Percentiles rank a stretch among this genome's conserved stretches.
phyloP scores from a whole-genome alignment of 257 asterid species.

The Leonotis leonurus region DNA sequence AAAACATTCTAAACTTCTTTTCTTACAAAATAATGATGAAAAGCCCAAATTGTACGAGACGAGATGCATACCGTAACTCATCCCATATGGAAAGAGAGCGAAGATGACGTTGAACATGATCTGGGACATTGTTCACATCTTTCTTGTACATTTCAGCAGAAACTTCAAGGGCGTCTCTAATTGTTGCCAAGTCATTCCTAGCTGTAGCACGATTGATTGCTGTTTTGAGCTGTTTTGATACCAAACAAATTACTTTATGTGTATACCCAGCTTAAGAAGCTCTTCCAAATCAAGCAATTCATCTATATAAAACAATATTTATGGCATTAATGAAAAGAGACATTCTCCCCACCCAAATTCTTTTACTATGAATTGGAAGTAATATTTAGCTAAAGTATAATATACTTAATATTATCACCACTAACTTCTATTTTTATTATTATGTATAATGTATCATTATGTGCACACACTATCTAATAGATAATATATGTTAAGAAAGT shows the following conservation, averaged over 20 bases:
- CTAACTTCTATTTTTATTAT: too few relatives aligned
- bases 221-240: constrained; percentile 67
- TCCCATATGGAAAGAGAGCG: constrained; percentile 93
- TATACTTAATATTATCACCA: too few relatives aligned
- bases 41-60: not conserved
- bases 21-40: not conserved
- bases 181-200: constrained; percentile 91
- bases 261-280: not conserved
- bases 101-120: constrained; percentile 85
- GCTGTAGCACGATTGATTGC: constrained; percentile 80
- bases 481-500: too few relatives aligned
- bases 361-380: too few relatives aligned
- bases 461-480: too few relatives aligned
- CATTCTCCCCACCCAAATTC: too few relatives aligned
- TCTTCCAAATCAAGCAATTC: too few relatives aligned
- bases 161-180: constrained; percentile 96
- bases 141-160: constrained; percentile 92
- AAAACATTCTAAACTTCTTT: not conserved
- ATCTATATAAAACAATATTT: too few relatives aligned
- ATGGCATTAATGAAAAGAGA: too few relatives aligned
- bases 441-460: too few relatives aligned
- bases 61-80: constrained; percentile 67
- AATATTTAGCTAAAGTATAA: too few relatives aligned
- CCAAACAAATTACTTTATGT: constrained; percentile 22
- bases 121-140: constrained; percentile 79